Base-by-base conservation (phyloP, 192 early-diverging fungal genomes). In the Coemansia sp. region DNA sequence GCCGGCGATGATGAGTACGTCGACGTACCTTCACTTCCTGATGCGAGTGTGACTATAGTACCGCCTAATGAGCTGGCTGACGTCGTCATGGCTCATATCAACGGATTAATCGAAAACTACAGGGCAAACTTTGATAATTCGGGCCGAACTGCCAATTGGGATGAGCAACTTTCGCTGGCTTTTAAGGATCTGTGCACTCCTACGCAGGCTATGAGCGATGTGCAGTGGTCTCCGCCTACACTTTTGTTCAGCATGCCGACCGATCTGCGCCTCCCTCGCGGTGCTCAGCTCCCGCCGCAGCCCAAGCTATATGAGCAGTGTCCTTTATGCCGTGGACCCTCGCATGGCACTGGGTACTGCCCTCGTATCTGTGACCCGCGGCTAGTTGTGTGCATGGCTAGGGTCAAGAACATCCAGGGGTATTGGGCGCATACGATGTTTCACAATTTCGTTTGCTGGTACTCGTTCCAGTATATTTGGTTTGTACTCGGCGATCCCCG, bases 381-480 rank as follows among this genome's bases (percentile, higher is more conserved):
- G 16, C 70, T 79, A 16, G 45, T 63, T 9, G 31, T 29, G 13
- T 21, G 29, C 0, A 48, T 79, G 10, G 53, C 19, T 7, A 10
- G 24, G 24, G 11, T 72, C 40, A 66, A 62, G 21, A n/a, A 27
- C 6, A 13, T 72, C 3, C 41, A 42, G 0, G 21, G 33, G 3
- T 70, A 64, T 64, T 81, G 78, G 78, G 17, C 21, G 11, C 44
- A 60, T 16, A 54, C 36, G 27, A 14, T 62, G 8, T 81, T 59
- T 40, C 48, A 66, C 39, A 29, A 57, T 19, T 81, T 81, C 60
- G 42, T 70, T 14, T 27, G 11, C 7, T 81, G 78, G 78, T 81
- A 81, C 56, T 59, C 64, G 9, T 29, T 64, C 17, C 78, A 81
- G 67, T 72, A 75, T 14, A 31, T 75, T n/a, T 81, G 78, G 78